These are phyloP conservation scores for Gelatoporia subvermispora DNA, from an alignment of 768 basidiomycete species.

Conservation along the genomic window DNA sequence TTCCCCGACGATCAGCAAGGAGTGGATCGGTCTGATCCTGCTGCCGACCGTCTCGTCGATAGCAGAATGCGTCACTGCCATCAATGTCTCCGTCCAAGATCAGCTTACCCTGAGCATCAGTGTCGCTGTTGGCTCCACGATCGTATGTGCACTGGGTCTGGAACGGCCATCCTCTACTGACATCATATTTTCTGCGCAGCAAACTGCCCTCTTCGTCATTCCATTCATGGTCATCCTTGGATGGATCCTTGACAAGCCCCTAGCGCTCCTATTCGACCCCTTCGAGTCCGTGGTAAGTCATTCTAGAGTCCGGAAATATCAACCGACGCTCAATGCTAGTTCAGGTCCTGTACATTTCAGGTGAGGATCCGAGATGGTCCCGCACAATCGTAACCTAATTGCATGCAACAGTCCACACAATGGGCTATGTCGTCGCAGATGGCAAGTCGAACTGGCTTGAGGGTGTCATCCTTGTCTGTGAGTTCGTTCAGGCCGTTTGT, in stretches of 20 bases:
- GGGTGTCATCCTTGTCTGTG: constrained; percentile 72
- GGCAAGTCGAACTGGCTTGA: constrained; percentile 94
- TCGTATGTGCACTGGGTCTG: constrained; percentile 38
- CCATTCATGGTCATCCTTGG: constrained; percentile 73
- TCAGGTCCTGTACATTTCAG: constrained; percentile 40
- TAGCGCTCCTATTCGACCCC: constrained; percentile 82
- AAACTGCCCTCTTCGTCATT: constrained; percentile 69
- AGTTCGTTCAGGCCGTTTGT: constrained; percentile 8
- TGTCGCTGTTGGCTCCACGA: constrained; percentile 76
- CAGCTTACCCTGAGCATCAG: constrained; percentile 80
- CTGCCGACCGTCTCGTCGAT: constrained; percentile 81
- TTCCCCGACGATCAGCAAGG: constrained; percentile 64
- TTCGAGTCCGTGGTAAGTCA: constrained; percentile 63
- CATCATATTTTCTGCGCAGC: constrained; percentile 33
- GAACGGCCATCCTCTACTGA: neutral
- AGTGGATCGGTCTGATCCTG: constrained; percentile 87
- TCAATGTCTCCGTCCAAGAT: constrained; percentile 83
- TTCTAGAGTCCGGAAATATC: neutral
- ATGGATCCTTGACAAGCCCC: constrained; percentile 77
- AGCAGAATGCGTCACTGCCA: constrained; percentile 87
- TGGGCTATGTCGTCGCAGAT: constrained; percentile 82
- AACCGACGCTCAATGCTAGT: neutral
- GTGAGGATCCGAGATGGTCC: constrained; percentile 29
- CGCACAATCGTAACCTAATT: neutral
- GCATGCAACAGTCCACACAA: constrained; percentile 49